Conservation (phyloP, 202 grass and related monocot species). For the Brachypodium distachyon region DNA sequence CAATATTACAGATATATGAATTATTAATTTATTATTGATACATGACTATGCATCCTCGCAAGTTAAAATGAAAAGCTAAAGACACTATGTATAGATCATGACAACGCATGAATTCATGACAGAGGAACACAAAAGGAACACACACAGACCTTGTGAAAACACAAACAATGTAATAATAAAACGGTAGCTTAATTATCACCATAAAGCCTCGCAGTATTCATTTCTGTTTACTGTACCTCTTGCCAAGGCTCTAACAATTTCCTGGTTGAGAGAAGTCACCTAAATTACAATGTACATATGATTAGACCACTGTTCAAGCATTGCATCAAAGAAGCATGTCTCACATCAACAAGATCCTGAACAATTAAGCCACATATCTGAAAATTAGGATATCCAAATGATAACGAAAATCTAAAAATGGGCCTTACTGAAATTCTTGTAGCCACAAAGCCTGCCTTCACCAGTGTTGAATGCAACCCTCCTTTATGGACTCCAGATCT, state of each 20-base stretch:
- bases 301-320: constrained; percentile 9
- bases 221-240: constrained; percentile 45
- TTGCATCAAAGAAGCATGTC: not conserved
- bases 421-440: constrained; percentile 91
- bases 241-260: constrained; percentile 89
- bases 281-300: constrained; percentile 22
- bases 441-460: constrained; percentile 90
- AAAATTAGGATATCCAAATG: not conserved
- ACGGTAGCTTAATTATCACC: not conserved
- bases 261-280: constrained; percentile 96
- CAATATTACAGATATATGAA: not conserved
- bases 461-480: constrained; percentile 63
- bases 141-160: not conserved
- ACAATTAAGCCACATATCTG: not conserved
- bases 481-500: constrained; percentile 89
- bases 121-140: constrained; percentile 1
- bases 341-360: not conserved
- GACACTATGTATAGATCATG: not conserved
- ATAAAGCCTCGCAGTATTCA: not conserved
- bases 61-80: not conserved
- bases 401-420: not conserved
- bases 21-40: not conserved
- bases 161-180: too few relatives aligned
- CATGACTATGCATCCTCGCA: not conserved
- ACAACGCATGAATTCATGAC: not conserved